Base-by-base conservation (phyloP, 495 filamentous ascomycete species). In the Xeromyces bisporus region DNA sequence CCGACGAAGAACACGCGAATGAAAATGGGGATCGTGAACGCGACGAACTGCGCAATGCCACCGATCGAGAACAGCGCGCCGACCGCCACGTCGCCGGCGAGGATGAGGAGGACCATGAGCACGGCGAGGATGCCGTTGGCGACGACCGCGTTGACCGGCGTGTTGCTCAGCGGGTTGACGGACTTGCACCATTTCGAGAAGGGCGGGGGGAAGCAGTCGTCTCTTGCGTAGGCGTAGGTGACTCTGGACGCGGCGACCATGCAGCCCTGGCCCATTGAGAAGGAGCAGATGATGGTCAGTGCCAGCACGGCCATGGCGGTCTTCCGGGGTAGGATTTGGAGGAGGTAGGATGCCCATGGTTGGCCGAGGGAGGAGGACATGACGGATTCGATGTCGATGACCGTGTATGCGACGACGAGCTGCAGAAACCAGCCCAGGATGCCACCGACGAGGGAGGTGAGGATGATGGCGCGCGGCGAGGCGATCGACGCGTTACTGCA, bases 231-330 rank as follows among this genome's bases (percentile, higher is more conserved):
- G 11, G 79, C 79, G 41, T 80, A 85, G 11, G 77, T 80, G 15
- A 85, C 79, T 30, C 79, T 62, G 4, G 73, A 79, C 2, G 79
- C 79, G 9, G 79, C 77, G 17, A 85, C 75, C 79, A 82, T 82
- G 50, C 76, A 82, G 1, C 75, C 79, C 55, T 85, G 79, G 12
- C 79, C 79, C 79, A 84, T 84, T 11, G 67, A 76, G 50, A 80
- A 85, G 2, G 72, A 76, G 43, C 77, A 80, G 29, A 81, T 56
- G 42, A 85, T 80, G 3, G 77, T 85, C 18, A 85, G 50, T 2
- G 63, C 55, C 6, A 83, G 65, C 36, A 81, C 69, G 3, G 67
- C 71, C 7, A 82, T 57, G n/a, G 72, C 71, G 1, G 60, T 67
- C 14, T 71, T 72, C 39, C 70, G 62, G 0, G 75, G 73, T 40